phyloP scores from a whole-genome alignment of 2,329 filamentous ascomycete genomes.

The Aspergillus sp. region DNA sequence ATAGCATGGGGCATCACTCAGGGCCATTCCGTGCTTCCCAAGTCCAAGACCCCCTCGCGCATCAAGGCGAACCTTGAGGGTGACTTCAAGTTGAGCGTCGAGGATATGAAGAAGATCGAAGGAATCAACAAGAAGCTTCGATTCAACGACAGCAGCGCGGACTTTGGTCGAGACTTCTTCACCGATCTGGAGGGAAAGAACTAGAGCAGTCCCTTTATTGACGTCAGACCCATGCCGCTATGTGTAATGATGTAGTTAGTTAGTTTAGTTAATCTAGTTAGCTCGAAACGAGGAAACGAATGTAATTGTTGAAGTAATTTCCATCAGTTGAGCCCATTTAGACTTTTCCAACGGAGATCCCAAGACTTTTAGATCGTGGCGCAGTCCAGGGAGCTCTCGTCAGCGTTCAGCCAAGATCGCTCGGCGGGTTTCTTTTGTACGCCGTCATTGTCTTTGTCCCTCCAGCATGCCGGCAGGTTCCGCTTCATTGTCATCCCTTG shows the following conservation, averaged over 20 bases:
- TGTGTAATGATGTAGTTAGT: not conserved
- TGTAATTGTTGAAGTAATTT: not conserved
- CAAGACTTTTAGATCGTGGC: not conserved
- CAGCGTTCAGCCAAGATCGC: not conserved
- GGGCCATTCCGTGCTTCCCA: slow-evolving; percentile 54
- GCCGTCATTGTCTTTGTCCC: not conserved
- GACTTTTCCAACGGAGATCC: not conserved
- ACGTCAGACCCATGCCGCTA: not conserved
- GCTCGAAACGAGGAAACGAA: not conserved
- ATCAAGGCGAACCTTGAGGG: slow-evolving; percentile 46
- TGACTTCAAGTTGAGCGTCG: slow-evolving; percentile 59
- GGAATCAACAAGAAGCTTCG: slow-evolving; percentile 60
- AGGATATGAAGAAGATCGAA: slow-evolving; percentile 59
- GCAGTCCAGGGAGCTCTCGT: not conserved
- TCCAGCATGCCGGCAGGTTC: not conserved
- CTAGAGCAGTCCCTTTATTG: not conserved
- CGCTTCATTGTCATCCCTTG: not conserved
- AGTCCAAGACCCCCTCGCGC: slow-evolving; percentile 48
- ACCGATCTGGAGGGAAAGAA: slow-evolving; percentile 57
- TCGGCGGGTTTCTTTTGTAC: not conserved
- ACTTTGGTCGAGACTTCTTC: slow-evolving; percentile 61
- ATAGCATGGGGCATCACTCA: slow-evolving; percentile 55
- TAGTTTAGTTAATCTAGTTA: not conserved
- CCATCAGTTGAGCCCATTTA: not conserved
- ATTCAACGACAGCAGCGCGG: slow-evolving; percentile 59